Conservation (phyloP, 2,329 filamentous ascomycete species). For the Mariannaea elegans region DNA sequence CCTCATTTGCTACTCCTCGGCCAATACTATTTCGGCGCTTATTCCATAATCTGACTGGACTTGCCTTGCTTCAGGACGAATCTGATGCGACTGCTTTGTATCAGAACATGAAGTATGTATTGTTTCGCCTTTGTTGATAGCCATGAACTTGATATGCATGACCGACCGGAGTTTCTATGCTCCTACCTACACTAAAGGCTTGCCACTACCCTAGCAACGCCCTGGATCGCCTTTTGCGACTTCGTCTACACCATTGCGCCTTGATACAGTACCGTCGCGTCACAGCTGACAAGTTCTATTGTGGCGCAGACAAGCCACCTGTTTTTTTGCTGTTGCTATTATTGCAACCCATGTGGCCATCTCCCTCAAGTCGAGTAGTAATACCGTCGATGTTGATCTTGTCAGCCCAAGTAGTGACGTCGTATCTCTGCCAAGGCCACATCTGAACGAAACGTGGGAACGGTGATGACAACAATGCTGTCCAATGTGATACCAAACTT, state of each 20-base stretch:
- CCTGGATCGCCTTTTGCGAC: no score
- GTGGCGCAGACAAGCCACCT: constrained; percentile 3
- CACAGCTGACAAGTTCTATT: not conserved
- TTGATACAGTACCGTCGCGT: not conserved
- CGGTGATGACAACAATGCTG: not conserved
- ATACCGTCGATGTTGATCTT: not conserved
- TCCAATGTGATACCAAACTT: not conserved
- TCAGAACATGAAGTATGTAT: not conserved
- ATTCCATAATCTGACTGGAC: not conserved
- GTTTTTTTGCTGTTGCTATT: not conserved
- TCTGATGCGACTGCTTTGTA: not conserved
- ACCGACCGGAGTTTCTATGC: no score
- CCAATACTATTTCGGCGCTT: constrained; percentile 5
- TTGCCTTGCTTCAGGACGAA: constrained; percentile 1
- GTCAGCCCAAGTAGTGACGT: not conserved
- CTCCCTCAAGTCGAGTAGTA: not conserved
- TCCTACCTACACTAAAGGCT: no score
- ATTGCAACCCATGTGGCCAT: constrained; percentile 8
- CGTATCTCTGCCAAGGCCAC: not conserved
- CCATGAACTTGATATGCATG: no score
- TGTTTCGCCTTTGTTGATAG: not conserved
- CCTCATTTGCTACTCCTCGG: not conserved
- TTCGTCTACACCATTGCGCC: not conserved
- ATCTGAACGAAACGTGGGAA: constrained; percentile 1
- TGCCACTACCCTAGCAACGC: no score